A percentile compares a stretch with the other conserved stretches of the same genome.
phyloP scores from a whole-genome alignment of 2,329 filamentous ascomycete genomes.

The Xylariaceae sp. region DNA sequence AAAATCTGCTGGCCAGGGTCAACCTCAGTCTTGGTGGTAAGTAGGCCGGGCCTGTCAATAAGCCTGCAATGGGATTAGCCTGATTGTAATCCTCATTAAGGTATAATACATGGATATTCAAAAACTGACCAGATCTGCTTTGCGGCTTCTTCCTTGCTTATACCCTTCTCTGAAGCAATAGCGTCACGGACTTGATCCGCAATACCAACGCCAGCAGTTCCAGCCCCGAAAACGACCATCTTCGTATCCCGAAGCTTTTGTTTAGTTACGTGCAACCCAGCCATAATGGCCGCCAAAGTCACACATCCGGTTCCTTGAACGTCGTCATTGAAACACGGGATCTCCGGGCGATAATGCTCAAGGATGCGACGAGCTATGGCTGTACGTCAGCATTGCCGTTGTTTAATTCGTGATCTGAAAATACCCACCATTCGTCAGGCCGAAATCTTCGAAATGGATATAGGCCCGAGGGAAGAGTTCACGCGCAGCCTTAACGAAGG shows the following conservation, averaged over 20 bases:
- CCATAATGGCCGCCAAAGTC: constrained; percentile 79
- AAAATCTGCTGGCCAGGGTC: constrained; percentile 70
- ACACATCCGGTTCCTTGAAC: constrained; percentile 89
- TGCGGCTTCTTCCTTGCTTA: constrained; percentile 72
- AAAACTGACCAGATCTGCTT: constrained; percentile 72
- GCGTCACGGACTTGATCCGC: constrained; percentile 83
- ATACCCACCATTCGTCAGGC: constrained; percentile 65
- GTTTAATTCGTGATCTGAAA: neutral
- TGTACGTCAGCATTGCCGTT: neutral
- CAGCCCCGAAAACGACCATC: constrained; percentile 77
- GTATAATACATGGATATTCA: neutral
- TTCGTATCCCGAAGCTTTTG: constrained; percentile 69
- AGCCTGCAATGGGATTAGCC: constrained; percentile 55
- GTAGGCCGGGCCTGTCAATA: constrained; percentile 78
- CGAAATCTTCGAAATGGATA: constrained; percentile 91
- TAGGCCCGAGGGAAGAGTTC: constrained; percentile 78
- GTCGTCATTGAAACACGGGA: constrained; percentile 90
- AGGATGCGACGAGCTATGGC: constrained; percentile 62
- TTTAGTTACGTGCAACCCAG: constrained; percentile 70
- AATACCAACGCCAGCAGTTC: constrained; percentile 82
- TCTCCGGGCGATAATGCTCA: constrained; percentile 71
- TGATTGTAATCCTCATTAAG: constrained; percentile 1
- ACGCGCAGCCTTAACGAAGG: constrained; percentile 69
- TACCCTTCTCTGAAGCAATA: constrained; percentile 68
- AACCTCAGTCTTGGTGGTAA: constrained; percentile 64